Conservation (phyloP, 495 filamentous ascomycete species). For the Tricharina praecox region DNA sequence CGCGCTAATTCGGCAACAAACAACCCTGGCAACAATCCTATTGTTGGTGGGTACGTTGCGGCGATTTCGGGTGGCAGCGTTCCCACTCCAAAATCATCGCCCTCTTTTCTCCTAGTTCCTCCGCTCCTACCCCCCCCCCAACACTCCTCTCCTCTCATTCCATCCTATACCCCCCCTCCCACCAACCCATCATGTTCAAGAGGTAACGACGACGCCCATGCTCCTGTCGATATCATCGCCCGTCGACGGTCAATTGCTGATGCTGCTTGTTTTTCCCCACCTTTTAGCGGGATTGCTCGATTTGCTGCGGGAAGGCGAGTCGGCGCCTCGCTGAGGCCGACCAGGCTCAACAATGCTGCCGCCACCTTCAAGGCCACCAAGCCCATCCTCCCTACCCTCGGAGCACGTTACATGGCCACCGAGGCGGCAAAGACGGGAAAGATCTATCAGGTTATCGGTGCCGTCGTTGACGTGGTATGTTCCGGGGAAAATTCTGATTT, state of each 20-base stretch:
- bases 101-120: slow-evolving; percentile 2
- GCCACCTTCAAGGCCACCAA: slow-evolving; percentile 38
- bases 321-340: slow-evolving; percentile 32
- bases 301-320: slow-evolving; percentile 43
- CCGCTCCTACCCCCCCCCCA: slow-evolving; percentile 1
- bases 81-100: slow-evolving; percentile 4
- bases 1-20: slow-evolving; percentile 1
- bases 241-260: slow-evolving; percentile 23
- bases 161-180: slow-evolving; percentile 25
- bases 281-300: slow-evolving; percentile 46
- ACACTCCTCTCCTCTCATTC: slow-evolving; percentile 21
- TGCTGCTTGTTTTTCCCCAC: slow-evolving; percentile 14
- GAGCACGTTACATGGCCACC: slow-evolving; percentile 42
- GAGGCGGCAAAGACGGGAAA: slow-evolving; percentile 36
- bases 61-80: not conserved
- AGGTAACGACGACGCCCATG: too few species aligned
- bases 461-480: slow-evolving; percentile 50
- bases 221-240: slow-evolving; percentile 30
- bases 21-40: not conserved
- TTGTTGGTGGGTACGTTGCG: too few species aligned
- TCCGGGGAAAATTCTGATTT: slow-evolving; percentile 53
- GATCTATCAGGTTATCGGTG: slow-evolving; percentile 56
- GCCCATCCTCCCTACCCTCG: slow-evolving; percentile 32
- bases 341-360: slow-evolving; percentile 36
- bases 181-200: slow-evolving; percentile 32